A percentile compares a stretch with the other conserved stretches of the same genome.
phyloP scores from a whole-genome alignment of 179 eudicot genomes.

The Pouteria campechiana region DNA sequence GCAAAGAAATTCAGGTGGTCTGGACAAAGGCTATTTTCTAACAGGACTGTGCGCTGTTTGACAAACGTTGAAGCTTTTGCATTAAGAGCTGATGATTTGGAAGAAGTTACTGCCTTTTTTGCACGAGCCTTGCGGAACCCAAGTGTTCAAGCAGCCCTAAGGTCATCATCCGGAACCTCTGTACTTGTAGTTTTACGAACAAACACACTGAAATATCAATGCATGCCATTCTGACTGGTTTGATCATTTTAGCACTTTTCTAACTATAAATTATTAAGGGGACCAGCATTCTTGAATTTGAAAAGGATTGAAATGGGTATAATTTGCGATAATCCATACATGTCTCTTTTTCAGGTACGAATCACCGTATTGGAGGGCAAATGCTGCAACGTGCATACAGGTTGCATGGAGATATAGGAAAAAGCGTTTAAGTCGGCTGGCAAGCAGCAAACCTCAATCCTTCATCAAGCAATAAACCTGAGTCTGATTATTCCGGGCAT shows the following conservation, averaged over 20 bases:
- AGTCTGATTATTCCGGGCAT: too few relatives aligned
- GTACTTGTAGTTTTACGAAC: too few relatives aligned
- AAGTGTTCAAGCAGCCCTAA: constrained; percentile 57
- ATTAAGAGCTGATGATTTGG: constrained; percentile 60
- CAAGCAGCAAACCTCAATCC: not conserved
- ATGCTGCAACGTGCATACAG: constrained; percentile 51
- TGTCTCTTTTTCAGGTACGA: constrained; percentile 35
- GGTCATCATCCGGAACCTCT: too few relatives aligned
- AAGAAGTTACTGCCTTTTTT: constrained; percentile 58
- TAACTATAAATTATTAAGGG: too few relatives aligned
- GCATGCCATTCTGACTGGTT: too few relatives aligned
- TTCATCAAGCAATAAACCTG: not conserved
- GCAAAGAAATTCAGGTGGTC: constrained; percentile 27
- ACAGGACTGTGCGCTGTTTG: constrained; percentile 48
- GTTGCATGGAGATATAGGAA: constrained; percentile 71
- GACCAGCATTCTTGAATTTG: too few relatives aligned
- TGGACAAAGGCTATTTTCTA: constrained; percentile 39
- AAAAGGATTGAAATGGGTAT: too few relatives aligned
- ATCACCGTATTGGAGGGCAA: constrained; percentile 58
- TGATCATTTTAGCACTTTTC: too few relatives aligned
- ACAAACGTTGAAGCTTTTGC: constrained; percentile 80
- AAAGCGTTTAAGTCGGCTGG: constrained; percentile 36
- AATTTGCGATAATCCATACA: too few relatives aligned
- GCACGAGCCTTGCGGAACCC: constrained; percentile 50
- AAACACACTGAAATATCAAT: too few relatives aligned